Conservation (phyloP, 2,329 filamentous ascomycete genomes). For the Colletotrichum shisoi region DNA sequence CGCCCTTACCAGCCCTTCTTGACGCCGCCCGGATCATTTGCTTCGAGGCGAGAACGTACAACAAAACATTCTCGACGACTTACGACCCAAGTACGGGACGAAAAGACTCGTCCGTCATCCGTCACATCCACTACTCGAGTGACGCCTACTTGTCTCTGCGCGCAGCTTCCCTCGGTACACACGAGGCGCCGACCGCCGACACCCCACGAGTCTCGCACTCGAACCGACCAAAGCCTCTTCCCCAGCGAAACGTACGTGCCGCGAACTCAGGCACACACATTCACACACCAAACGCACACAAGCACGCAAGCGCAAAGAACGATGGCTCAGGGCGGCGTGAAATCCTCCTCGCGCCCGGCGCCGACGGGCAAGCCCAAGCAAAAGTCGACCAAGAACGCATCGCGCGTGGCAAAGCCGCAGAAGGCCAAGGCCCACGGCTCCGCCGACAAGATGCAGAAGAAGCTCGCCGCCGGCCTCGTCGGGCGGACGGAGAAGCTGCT, state of each 20-base stretch:
- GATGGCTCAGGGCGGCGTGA: conserved; percentile 66
- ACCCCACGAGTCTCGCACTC: background rate
- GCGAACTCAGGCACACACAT: background rate
- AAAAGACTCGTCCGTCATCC: background rate
- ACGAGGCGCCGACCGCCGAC: conserved; percentile 2
- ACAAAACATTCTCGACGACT: background rate
- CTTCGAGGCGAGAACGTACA: conserved; percentile 6
- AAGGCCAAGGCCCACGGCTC: conserved; percentile 52
- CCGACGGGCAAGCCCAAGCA: conserved; percentile 50
- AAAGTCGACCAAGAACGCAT: conserved; percentile 49
- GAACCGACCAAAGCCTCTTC: background rate
- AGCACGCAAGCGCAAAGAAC: background rate
- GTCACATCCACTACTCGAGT: background rate
- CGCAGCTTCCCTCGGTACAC: background rate
- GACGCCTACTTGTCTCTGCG: no score
- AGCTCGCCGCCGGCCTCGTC: conserved; percentile 63
- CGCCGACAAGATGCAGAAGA: conserved; percentile 63
- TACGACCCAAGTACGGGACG: background rate
- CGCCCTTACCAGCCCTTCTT: background rate
- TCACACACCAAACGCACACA: background rate
- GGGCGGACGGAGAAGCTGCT: conserved; percentile 65
- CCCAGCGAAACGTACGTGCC: background rate
- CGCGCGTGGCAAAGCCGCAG: conserved; percentile 61
- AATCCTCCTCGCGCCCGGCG: conserved; percentile 55
- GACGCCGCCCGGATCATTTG: conserved; percentile 10